Conservation (phyloP, 2,329 filamentous ascomycete genomes). For the Colletotrichum chrysophilum region DNA sequence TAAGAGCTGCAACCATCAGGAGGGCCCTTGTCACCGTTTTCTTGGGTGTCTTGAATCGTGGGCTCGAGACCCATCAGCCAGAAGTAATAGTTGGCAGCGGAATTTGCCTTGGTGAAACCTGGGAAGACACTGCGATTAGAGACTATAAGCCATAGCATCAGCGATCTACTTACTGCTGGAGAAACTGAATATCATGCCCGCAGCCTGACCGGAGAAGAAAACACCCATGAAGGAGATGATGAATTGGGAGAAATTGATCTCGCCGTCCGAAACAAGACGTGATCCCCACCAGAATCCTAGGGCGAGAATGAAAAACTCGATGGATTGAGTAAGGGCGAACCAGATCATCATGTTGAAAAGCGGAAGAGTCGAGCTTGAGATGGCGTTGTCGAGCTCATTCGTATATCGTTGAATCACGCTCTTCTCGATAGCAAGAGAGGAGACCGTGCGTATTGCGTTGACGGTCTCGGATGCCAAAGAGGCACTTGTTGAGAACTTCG, state of each 20-base stretch:
- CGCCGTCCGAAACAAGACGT: constrained; percentile 4
- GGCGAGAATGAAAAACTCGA: constrained; percentile 36
- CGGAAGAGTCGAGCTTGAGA: background rate
- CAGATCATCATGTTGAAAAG: constrained; percentile 4
- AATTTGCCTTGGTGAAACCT: constrained; percentile 44
- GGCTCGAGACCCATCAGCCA: constrained; percentile 32
- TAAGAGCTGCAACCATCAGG: constrained; percentile 24
- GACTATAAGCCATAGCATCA: background rate
- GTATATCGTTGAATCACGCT: constrained; percentile 29
- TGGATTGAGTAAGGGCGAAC: constrained; percentile 31
- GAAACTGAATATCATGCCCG: background rate
- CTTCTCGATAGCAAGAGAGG: constrained; percentile 42
- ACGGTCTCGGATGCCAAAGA: constrained; percentile 51
- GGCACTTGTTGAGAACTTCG: constrained; percentile 43
- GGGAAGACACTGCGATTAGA: background rate
- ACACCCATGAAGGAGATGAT: constrained; percentile 37
- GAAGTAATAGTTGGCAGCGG: constrained; percentile 42
- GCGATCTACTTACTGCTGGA: background rate
- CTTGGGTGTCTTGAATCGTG: constrained; percentile 10
- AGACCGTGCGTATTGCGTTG: constrained; percentile 48
- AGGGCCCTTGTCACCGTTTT: constrained; percentile 24
- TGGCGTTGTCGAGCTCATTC: constrained; percentile 31
- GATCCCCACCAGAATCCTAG: constrained; percentile 38
- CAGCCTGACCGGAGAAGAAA: constrained; percentile 26
- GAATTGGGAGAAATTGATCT: constrained; percentile 19